These are phyloP conservation scores for Elsinoe australis DNA, from an alignment of 2,329 filamentous ascomycete species.

Conservation along the genomic window DNA sequence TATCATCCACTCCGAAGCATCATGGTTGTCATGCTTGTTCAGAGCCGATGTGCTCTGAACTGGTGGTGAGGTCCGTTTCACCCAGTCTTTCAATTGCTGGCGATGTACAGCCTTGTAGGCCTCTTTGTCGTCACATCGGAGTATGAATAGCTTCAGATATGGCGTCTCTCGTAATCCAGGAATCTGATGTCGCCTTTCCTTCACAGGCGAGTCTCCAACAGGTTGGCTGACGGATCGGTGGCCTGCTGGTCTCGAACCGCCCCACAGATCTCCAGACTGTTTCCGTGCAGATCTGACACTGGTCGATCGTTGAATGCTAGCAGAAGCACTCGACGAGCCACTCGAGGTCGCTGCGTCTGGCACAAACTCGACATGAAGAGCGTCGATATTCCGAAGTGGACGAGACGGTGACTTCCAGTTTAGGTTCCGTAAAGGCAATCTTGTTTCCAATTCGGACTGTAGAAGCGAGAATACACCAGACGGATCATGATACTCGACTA, in stretches of 20 bases:
- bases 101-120: slow-evolving; percentile 76
- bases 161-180: slow-evolving; percentile 86
- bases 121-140: slow-evolving; percentile 93
- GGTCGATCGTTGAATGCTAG: slow-evolving; percentile 4
- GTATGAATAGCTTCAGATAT: slow-evolving; percentile 81
- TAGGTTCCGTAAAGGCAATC: slow-evolving; percentile 79
- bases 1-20: slow-evolving; percentile 93
- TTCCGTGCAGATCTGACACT: slow-evolving; percentile 17
- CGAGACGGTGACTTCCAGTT: slow-evolving; percentile 95
- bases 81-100: slow-evolving; percentile 79
- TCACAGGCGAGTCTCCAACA: slow-evolving; percentile 23
- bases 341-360: slow-evolving; percentile 34
- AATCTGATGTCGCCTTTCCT: slow-evolving; percentile 79
- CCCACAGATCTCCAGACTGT: slow-evolving; percentile 12
- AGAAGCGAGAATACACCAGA: slow-evolving; percentile 79
- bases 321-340: background rate
- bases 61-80: slow-evolving; percentile 64
- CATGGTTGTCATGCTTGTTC: slow-evolving; percentile 79
- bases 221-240: slow-evolving; percentile 15
- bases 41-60: slow-evolving; percentile 48
- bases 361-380: slow-evolving; percentile 83
- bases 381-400: slow-evolving; percentile 85
- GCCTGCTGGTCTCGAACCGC: background rate
- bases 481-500: slow-evolving; percentile 95
- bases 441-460: slow-evolving; percentile 65